phyloP scores from a whole-genome alignment of 257 asterid species.

The Striga asiatica region DNA sequence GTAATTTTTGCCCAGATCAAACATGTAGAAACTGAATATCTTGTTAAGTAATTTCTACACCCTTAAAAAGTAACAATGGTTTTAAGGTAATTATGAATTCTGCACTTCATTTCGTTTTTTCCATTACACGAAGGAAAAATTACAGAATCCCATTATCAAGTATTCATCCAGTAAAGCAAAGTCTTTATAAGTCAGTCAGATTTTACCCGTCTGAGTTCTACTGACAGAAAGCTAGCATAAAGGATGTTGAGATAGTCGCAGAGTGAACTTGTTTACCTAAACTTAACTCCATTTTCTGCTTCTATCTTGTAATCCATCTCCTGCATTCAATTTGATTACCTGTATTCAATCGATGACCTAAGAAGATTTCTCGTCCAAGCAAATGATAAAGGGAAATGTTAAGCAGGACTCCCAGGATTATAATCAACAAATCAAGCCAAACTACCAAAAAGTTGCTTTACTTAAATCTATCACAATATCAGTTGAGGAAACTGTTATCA shows the following conservation, averaged over 20 bases:
- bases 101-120: not conserved
- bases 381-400: slow-evolving; percentile 4
- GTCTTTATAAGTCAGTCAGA: not conserved
- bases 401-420: slow-evolving; percentile 6
- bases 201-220: not conserved
- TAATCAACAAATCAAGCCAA: slow-evolving; percentile 4
- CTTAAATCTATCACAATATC: not conserved
- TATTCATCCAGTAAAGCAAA: not conserved
- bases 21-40: no score
- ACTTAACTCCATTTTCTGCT: slow-evolving; percentile 80
- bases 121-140: not conserved
- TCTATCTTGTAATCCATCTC: slow-evolving; percentile 91
- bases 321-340: slow-evolving; percentile 99
- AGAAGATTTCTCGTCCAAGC: slow-evolving; percentile 53
- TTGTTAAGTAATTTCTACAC: no score
- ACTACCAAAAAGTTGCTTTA: not conserved
- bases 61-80: no score
- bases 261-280: slow-evolving; percentile 46
- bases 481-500: slow-evolving; percentile 2
- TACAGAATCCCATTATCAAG: not conserved
- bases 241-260: slow-evolving; percentile 4
- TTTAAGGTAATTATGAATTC: not conserved
- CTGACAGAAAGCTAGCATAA: not conserved
- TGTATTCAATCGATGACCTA: slow-evolving; percentile 96
- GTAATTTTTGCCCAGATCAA: no score